Conservation (phyloP, 1,284 basidiomycete genomes). For the Puccinia hordei region DNA sequence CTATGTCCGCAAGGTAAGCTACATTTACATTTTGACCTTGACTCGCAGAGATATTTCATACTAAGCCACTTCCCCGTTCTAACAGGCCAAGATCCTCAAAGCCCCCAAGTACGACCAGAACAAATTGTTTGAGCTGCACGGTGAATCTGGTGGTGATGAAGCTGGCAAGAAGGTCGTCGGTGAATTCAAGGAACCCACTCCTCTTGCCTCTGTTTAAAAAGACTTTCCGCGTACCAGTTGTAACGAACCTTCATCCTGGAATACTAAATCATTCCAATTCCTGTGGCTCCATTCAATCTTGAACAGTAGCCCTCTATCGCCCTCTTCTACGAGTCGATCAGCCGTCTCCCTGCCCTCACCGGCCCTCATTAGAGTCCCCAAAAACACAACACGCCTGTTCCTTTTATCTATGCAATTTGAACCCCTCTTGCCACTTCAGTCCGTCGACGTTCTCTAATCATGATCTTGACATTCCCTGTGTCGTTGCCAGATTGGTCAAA, state of each 20-base stretch:
- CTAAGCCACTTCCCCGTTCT: neutral
- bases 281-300: neutral
- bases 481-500: too few relatives aligned
- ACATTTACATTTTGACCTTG: neutral
- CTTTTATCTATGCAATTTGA: too few relatives aligned
- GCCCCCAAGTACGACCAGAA: constrained; percentile 93
- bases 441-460: too few relatives aligned
- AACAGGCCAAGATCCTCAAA: constrained; percentile 73
- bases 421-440: too few relatives aligned
- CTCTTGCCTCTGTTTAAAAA: constrained; percentile 46
- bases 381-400: too few relatives aligned
- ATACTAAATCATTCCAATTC: neutral
- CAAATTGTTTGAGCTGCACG: constrained; percentile 93
- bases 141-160: constrained; percentile 67
- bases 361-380: too few relatives aligned
- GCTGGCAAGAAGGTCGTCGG: constrained; percentile 53
- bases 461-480: too few relatives aligned
- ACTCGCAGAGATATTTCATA: neutral
- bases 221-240: neutral
- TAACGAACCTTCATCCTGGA: neutral
- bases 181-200: constrained; percentile 49
- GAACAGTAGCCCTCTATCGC: too few relatives aligned
- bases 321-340: too few relatives aligned
- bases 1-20: constrained; percentile 82
- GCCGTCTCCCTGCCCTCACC: too few relatives aligned